Evolutionary conservation across 106 monocot species (phyloP).

Genomic region (Dendrobium chrysotoxum): DNA sequence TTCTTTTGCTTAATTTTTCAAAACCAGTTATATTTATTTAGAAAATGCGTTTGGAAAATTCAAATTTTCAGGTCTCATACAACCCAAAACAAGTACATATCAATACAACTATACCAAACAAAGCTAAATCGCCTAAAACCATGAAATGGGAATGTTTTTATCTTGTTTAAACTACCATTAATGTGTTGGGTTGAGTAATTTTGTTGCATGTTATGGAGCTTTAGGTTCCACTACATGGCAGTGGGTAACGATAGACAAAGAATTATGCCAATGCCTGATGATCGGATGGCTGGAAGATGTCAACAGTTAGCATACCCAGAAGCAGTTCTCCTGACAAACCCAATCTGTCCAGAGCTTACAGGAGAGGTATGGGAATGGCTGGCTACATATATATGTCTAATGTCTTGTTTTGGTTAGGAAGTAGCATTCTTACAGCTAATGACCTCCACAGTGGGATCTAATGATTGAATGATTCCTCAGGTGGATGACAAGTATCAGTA

Average conservation of each 20-base stretch:
- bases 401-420: background rate
- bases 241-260: slow-evolving; percentile 55
- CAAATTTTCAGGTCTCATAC: background rate
- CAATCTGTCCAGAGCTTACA: slow-evolving; percentile 44
- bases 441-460: background rate
- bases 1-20: background rate
- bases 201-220: slow-evolving; percentile 10
- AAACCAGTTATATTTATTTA: background rate
- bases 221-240: slow-evolving; percentile 79
- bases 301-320: slow-evolving; percentile 62
- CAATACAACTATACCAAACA: background rate
- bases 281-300: slow-evolving; percentile 39
- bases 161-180: background rate
- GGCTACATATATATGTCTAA: background rate
- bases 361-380: slow-evolving; percentile 35
- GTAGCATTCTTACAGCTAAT: background rate
- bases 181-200: slow-evolving; percentile 1
- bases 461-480: slow-evolving; percentile 21
- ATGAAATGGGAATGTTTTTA: background rate
- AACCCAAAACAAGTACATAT: no score
- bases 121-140: background rate
- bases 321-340: slow-evolving; percentile 52
- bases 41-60: background rate
- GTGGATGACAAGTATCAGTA: slow-evolving; percentile 99
- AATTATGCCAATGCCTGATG: slow-evolving; percentile 74